These are phyloP conservation scores for Pythium inflatum DNA, from an alignment of 352 stramenopile species.

Conservation along the genomic window DNA sequence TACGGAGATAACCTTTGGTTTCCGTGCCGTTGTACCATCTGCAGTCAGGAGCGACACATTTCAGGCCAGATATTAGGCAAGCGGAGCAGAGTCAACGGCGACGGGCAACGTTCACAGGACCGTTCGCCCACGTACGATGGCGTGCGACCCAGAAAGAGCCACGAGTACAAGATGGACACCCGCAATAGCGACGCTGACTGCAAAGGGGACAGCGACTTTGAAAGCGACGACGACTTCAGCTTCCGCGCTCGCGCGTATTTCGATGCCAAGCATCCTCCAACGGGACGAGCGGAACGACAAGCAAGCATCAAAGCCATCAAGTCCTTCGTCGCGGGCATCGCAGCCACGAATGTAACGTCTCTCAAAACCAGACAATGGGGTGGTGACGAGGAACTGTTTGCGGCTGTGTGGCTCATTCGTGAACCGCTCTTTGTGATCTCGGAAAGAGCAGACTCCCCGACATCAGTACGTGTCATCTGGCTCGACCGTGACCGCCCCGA, in stretches of 20 bases:
- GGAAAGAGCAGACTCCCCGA: neutral
- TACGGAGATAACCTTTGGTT: neutral
- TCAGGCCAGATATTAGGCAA: too few relatives aligned
- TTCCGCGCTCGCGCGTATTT: too few relatives aligned
- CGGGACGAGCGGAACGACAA: neutral
- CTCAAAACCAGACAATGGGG: neutral
- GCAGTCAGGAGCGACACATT: too few relatives aligned
- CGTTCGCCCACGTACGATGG: too few relatives aligned
- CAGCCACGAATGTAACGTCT: neutral
- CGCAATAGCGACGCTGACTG: too few relatives aligned
- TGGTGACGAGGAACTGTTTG: neutral
- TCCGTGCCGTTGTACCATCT: neutral
- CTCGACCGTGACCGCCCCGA: neutral
- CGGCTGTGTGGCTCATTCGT: neutral
- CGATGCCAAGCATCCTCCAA: too few relatives aligned
- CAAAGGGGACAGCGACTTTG: too few relatives aligned
- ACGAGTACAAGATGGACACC: too few relatives aligned
- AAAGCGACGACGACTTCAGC: too few relatives aligned
- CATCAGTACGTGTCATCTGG: slow-evolving; percentile 2
- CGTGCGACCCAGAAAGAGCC: too few relatives aligned
- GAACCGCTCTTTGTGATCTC: slow-evolving; percentile 12
- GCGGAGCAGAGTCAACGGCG: too few relatives aligned
- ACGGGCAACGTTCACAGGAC: too few relatives aligned
- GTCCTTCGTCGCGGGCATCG: neutral
- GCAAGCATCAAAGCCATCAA: neutral